phyloP scores from a whole-genome alignment of 2,329 filamentous ascomycete species.

The Parastagonospora avenae region DNA sequence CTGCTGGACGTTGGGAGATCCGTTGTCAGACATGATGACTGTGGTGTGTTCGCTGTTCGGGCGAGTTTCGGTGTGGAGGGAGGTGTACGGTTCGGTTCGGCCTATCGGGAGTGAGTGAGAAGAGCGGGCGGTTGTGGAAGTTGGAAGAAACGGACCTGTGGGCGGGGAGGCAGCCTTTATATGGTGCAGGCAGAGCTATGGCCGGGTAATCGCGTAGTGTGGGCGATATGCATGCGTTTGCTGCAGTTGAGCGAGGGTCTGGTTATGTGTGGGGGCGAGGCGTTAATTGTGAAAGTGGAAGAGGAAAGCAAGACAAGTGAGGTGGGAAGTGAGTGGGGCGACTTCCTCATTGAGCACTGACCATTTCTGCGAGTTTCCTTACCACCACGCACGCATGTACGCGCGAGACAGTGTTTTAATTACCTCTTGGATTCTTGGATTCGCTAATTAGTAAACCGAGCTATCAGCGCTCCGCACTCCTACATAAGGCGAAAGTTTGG shows the following conservation, averaged over 20 bases:
- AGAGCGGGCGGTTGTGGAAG: conserved; percentile 15
- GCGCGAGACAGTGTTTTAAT: too few species aligned
- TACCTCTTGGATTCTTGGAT: too few species aligned
- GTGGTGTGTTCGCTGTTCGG: conserved; percentile 1
- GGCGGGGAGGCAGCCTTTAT: conserved; percentile 28
- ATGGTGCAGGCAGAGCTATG: conserved; percentile 22
- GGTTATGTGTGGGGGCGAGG: conserved; percentile 32
- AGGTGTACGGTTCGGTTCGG: conserved; percentile 1
- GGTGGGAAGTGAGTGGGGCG: conserved; percentile 38
- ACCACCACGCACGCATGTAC: neutral
- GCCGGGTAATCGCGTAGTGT: conserved; percentile 15
- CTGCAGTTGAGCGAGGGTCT: conserved; percentile 21
- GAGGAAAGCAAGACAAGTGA: conserved; percentile 26
- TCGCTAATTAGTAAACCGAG: too few species aligned
- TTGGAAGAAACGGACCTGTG: conserved; percentile 29
- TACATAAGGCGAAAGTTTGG: conserved; percentile 4
- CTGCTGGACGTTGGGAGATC: conserved; percentile 46
- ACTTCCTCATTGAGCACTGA: conserved; percentile 22
- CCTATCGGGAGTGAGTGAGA: conserved; percentile 20
- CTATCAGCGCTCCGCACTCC: neutral
- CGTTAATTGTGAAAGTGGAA: conserved; percentile 15
- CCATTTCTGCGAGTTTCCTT: conserved; percentile 14
- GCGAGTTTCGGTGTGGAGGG: conserved; percentile 2
- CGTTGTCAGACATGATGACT: conserved; percentile 51
- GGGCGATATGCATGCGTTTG: conserved; percentile 11